These are phyloP conservation scores for Cucurbita argyrosperma DNA, from an alignment of 306 rosid species.

Conservation along the genomic window DNA sequence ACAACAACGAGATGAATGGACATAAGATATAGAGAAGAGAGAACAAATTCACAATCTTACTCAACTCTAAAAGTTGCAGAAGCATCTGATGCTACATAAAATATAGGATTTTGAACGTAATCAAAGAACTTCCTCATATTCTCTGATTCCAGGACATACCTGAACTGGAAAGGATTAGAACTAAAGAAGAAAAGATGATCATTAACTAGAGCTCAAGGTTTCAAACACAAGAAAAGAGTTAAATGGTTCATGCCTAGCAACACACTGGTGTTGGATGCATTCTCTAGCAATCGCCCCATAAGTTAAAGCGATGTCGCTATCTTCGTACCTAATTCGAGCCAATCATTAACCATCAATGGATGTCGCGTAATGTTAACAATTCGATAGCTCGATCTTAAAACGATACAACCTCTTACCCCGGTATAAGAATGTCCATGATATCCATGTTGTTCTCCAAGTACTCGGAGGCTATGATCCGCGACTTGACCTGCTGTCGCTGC, in stretches of 20 bases:
- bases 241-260: constrained; percentile 19
- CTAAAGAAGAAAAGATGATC: not conserved
- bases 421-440: constrained; percentile 33
- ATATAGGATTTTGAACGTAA: constrained; percentile 22
- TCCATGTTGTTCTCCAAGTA: constrained; percentile 45
- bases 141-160: constrained; percentile 25
- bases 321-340: constrained; percentile 16
- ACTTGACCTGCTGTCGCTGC: constrained; percentile 41
- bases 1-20: not conserved
- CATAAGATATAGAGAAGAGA: not conserved
- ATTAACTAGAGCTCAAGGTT: not conserved
- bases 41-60: not conserved
- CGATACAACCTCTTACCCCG: constrained; percentile 25
- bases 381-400: not conserved
- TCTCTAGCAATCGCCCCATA: constrained; percentile 28
- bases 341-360: not conserved
- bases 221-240: not conserved
- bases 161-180: not conserved
- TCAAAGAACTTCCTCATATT: constrained; percentile 26
- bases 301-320: constrained; percentile 19
- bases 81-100: constrained; percentile 29
- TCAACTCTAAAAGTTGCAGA: constrained; percentile 21
- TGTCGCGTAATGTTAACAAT: not conserved
- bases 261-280: constrained; percentile 26
- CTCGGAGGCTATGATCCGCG: constrained; percentile 32